Evolutionary conservation across 2,329 filamentous ascomycete genomes (phyloP).

Genomic region (Beauveria sp.): DNA sequence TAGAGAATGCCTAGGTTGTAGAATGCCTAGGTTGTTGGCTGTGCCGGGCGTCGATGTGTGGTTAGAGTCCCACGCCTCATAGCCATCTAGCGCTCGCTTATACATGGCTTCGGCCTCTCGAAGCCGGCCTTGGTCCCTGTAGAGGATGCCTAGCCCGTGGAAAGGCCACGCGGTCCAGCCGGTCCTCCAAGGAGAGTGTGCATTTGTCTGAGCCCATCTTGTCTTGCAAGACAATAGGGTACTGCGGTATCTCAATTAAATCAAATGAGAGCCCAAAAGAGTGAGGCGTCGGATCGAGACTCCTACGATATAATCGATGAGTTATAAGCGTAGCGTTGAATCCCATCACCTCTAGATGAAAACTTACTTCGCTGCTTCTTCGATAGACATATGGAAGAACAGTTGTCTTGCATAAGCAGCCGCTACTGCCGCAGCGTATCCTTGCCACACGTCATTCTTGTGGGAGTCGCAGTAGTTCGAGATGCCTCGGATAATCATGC

Average conservation of each 20-base stretch:
- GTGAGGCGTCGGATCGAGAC: not conserved
- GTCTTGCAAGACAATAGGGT: not conserved
- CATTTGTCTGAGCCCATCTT: not conserved
- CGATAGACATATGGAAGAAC: slow-evolving; percentile 12
- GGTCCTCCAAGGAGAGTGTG: slow-evolving; percentile 17
- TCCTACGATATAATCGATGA: not conserved
- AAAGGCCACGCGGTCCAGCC: not conserved
- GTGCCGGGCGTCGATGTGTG: no score
- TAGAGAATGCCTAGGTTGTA: not conserved
- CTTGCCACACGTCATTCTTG: slow-evolving; percentile 13
- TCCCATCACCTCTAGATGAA: not conserved
- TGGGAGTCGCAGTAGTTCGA: slow-evolving; percentile 16
- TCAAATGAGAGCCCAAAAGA: not conserved
- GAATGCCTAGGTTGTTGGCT: not conserved
- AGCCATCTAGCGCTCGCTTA: not conserved
- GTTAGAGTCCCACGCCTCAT: no score
- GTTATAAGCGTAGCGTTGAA: not conserved
- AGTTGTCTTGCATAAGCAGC: slow-evolving; percentile 15
- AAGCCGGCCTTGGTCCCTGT: not conserved
- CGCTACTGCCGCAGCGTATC: slow-evolving; percentile 11
- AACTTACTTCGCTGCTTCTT: slow-evolving; percentile 4
- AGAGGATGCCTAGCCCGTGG: not conserved
- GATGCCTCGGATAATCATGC: slow-evolving; percentile 15
- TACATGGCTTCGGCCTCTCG: not conserved
- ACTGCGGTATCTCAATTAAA: not conserved